Evolutionary conservation across 139 green algal genomes (phyloP).

Genomic region (Ettlia oleoabundans): DNA sequence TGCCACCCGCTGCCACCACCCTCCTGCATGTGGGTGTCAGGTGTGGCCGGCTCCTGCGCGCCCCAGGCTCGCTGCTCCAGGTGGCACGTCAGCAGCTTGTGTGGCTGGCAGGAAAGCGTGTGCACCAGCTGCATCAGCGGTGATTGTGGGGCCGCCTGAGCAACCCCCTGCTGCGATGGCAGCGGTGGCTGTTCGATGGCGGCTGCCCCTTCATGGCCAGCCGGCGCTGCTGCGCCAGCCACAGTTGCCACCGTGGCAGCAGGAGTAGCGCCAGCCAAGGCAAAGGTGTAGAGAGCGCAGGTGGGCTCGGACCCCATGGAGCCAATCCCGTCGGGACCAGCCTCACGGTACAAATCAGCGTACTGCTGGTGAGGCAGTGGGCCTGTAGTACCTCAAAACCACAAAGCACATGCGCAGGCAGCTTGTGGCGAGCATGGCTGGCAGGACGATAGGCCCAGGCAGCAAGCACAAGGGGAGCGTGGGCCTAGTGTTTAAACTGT

Average conservation of each 20-base stretch:
- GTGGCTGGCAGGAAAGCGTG: slow-evolving; percentile 33
- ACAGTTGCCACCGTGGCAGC: not conserved
- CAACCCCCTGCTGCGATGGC: not conserved
- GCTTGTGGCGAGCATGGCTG: not conserved
- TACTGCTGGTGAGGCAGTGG: slow-evolving; percentile 61
- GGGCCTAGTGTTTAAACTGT: no score
- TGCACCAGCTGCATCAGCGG: slow-evolving; percentile 8
- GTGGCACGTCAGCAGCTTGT: slow-evolving; percentile 41
- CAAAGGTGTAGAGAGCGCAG: slow-evolving; percentile 44
- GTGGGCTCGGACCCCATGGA: slow-evolving; percentile 47
- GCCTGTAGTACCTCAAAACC: no score
- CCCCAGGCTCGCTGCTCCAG: slow-evolving; percentile 10
- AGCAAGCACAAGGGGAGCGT: not conserved
- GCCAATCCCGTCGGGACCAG: slow-evolving; percentile 59
- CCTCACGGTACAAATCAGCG: slow-evolving; percentile 71
- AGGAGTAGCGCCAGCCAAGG: not conserved
- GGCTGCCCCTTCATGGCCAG: not conserved
- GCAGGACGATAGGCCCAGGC: not conserved
- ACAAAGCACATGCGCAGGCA: not conserved
- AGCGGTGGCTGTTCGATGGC: no score
- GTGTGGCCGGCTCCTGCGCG: slow-evolving; percentile 17
- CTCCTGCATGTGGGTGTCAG: not conserved
- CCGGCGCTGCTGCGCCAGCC: not conserved
- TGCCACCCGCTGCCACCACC: not conserved
- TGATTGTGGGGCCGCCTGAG: not conserved